These are phyloP conservation scores for Candida dendrica DNA, from an alignment of 805 yeast species.

Conservation along the genomic window DNA sequence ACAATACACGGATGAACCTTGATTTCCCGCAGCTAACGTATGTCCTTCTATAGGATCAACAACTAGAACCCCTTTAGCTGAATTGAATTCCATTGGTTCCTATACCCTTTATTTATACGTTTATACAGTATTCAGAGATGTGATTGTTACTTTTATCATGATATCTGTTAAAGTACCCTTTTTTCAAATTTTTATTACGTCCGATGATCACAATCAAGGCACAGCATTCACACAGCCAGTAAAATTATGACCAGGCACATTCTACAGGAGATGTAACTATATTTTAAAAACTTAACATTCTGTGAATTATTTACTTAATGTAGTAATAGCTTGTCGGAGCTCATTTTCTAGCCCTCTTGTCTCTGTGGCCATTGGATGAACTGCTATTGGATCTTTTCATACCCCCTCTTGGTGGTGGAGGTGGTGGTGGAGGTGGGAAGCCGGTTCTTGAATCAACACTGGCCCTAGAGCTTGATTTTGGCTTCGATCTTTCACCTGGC, in stretches of 20 bases:
- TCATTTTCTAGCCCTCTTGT: conserved; percentile 3
- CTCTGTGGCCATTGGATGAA: neutral
- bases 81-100: conserved; percentile 1
- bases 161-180: too few relatives aligned
- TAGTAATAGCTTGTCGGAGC: too few relatives aligned
- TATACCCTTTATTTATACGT: too few relatives aligned
- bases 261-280: too few relatives aligned
- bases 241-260: too few relatives aligned
- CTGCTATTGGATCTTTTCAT: conserved; percentile 1
- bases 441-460: neutral
- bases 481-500: neutral
- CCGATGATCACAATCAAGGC: too few relatives aligned
- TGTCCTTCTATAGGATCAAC: conserved; percentile 19
- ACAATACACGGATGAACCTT: conserved; percentile 7
- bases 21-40: conserved; percentile 3
- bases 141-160: too few relatives aligned
- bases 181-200: too few relatives aligned
- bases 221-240: too few relatives aligned
- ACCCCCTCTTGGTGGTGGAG: neutral
- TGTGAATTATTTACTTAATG: too few relatives aligned
- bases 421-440: conserved; percentile 1
- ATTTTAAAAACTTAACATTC: too few relatives aligned
- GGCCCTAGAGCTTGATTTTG: neutral
- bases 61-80: conserved; percentile 16
- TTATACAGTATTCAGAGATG: too few relatives aligned